These are phyloP conservation scores for Globisporangium emineosum DNA, from an alignment of 352 stramenopile genomes.

Conservation along the genomic window DNA sequence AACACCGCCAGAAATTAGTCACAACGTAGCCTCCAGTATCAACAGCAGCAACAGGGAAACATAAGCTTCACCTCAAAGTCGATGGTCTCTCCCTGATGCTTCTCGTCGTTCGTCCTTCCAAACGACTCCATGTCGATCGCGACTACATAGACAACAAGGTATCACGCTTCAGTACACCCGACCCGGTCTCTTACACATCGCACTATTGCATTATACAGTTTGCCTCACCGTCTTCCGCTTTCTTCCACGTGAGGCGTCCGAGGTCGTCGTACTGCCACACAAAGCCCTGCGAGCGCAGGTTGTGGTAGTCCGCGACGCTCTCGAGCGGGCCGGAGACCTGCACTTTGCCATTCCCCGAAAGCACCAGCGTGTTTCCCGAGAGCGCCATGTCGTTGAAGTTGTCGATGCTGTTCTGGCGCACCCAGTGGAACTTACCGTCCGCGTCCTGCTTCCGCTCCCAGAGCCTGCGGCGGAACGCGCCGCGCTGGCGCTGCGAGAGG, in stretches of 20 bases:
- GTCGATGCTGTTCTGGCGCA: conserved; percentile 59
- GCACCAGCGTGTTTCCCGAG: conserved; percentile 13
- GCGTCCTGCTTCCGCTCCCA: conserved; percentile 56
- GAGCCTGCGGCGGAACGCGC: conserved; percentile 56
- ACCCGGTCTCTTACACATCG: background rate
- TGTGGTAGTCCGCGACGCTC: conserved; percentile 55
- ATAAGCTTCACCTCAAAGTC: conserved; percentile 53
- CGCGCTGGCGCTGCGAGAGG: conserved; percentile 64
- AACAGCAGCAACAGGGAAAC: background rate
- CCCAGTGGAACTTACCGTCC: conserved; percentile 75
- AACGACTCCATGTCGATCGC: conserved; percentile 73
- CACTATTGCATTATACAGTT: background rate
- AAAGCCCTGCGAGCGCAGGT: conserved; percentile 61
- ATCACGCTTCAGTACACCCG: background rate
- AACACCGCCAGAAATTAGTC: background rate
- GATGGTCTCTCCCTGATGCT: conserved; percentile 38
- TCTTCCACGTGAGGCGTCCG: conserved; percentile 50
- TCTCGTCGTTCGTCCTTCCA: conserved; percentile 30
- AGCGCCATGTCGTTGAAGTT: conserved; percentile 20
- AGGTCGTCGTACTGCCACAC: conserved; percentile 65
- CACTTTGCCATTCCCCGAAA: conserved; percentile 31
- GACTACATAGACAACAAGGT: conserved; percentile 21
- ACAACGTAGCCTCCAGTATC: background rate
- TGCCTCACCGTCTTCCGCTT: conserved; percentile 46
- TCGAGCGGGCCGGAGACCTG: conserved; percentile 23